Evolutionary conservation across 306 rosid genomes (phyloP).

Genomic region (Prosopis cineraria): DNA sequence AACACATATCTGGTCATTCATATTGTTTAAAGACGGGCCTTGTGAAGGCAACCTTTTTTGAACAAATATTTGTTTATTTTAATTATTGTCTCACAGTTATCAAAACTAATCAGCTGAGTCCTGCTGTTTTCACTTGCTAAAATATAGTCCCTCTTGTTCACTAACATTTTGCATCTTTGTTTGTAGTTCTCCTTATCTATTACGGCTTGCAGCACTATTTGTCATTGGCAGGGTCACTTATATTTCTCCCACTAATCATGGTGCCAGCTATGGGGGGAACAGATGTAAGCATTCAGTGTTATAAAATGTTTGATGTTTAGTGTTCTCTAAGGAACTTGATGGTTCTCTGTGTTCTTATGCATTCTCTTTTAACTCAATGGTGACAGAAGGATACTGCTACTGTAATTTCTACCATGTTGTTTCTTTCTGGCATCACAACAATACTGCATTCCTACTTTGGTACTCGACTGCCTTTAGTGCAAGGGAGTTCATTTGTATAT

Average conservation of each 20-base stretch:
- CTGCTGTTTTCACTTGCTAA: constrained; percentile 31
- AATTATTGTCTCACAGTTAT: constrained; percentile 7
- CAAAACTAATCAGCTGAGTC: constrained; percentile 9
- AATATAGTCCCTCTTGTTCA: constrained; percentile 10
- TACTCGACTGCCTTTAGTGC: constrained; percentile 91
- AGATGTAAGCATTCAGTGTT: constrained; percentile 63
- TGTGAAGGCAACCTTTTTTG: background rate
- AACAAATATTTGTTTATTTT: background rate
- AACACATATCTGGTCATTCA: background rate
- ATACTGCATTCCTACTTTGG: constrained; percentile 85
- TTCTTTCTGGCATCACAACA: constrained; percentile 87
- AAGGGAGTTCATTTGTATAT: constrained; percentile 95
- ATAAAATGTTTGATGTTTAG: constrained; percentile 7
- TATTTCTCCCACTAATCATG: constrained; percentile 74
- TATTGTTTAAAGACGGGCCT: background rate
- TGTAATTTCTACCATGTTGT: constrained; percentile 83
- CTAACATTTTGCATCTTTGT: constrained; percentile 35
- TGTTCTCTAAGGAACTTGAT: constrained; percentile 24
- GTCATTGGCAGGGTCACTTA: constrained; percentile 88
- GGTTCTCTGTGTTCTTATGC: constrained; percentile 4
- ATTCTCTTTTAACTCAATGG: constrained; percentile 30
- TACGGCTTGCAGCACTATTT: constrained; percentile 91
- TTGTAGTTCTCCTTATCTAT: constrained; percentile 72
- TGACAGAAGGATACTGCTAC: constrained; percentile 86
- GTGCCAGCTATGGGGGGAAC: constrained; percentile 88